phyloP scores from a whole-genome alignment of 2,329 filamentous ascomycete genomes.

The Stachybotrys chartarum region DNA sequence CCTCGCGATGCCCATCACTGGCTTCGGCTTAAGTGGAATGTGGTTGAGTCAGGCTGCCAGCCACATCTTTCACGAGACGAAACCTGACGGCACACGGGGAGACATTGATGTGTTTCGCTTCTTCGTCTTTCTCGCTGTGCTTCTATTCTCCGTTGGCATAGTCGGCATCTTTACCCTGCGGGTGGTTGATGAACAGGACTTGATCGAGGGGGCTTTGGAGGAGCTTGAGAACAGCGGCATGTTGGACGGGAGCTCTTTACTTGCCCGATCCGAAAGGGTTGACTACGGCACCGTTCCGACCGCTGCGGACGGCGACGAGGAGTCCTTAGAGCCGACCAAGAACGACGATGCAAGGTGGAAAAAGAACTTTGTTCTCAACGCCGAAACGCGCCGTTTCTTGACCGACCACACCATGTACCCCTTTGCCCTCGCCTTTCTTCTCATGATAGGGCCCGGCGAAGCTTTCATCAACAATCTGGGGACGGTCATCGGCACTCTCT shows the following conservation, averaged over 20 bases:
- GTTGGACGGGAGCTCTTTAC: slow-evolving; percentile 67
- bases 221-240: slow-evolving; percentile 86
- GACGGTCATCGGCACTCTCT: slow-evolving; percentile 83
- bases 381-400: slow-evolving; percentile 80
- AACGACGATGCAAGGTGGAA: slow-evolving; percentile 53
- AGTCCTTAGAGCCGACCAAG: slow-evolving; percentile 28
- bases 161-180: slow-evolving; percentile 67
- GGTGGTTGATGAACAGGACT: slow-evolving; percentile 75
- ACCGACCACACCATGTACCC: slow-evolving; percentile 93
- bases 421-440: slow-evolving; percentile 82
- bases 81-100: slow-evolving; percentile 53
- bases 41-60: slow-evolving; percentile 89
- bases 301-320: slow-evolving; percentile 39
- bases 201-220: slow-evolving; percentile 86
- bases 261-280: slow-evolving; percentile 42
- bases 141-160: slow-evolving; percentile 65
- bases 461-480: slow-evolving; percentile 97
- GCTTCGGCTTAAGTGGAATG: slow-evolving; percentile 90
- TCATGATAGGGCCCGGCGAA: slow-evolving; percentile 92
- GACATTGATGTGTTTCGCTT: slow-evolving; percentile 73
- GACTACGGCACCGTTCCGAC: slow-evolving; percentile 57
- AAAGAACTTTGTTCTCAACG: slow-evolving; percentile 87
- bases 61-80: slow-evolving; percentile 64
- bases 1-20: slow-evolving; percentile 82
- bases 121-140: slow-evolving; percentile 74